Evolutionary conservation across 306 rosid species (phyloP).

Genomic region (Lathyrus tuberosus): DNA sequence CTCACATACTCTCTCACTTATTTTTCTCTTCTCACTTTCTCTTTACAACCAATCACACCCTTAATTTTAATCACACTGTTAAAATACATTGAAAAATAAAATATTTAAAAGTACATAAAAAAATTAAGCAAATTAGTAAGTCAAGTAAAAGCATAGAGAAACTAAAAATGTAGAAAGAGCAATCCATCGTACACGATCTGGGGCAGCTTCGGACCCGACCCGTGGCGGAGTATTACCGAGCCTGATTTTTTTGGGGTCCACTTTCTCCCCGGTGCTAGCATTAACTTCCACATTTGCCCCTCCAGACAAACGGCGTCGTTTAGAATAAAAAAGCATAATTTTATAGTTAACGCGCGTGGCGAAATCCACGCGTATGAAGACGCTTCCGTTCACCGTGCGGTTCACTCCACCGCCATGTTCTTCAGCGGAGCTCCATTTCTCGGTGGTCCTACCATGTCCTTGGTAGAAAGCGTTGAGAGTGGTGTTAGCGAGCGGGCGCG

Average conservation of each 20-base stretch:
- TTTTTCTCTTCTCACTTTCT: too few species aligned
- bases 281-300: constrained; percentile 57
- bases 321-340: constrained; percentile 55
- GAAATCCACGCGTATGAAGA: constrained; percentile 59
- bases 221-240: constrained; percentile 40
- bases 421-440: not conserved
- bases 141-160: constrained; percentile 29
- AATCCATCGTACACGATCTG: constrained; percentile 5
- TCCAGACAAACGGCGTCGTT: constrained; percentile 50
- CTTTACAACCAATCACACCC: too few species aligned
- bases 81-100: not conserved
- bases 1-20: too few species aligned
- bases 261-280: constrained; percentile 47
- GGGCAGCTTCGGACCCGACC: constrained; percentile 32
- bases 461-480: constrained; percentile 54
- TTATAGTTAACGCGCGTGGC: constrained; percentile 66
- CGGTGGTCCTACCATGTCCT: constrained; percentile 64
- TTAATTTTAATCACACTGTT: too few species aligned
- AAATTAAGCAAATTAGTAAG: not conserved
- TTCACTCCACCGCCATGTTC: constrained; percentile 27
- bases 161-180: constrained; percentile 34
- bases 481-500: constrained; percentile 26
- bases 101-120: not conserved
- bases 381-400: constrained; percentile 36
- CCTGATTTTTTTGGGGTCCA: constrained; percentile 44